These are phyloP conservation scores for Physcia stellaris DNA, from an alignment of 495 filamentous ascomycete species.

Conservation along the genomic window DNA sequence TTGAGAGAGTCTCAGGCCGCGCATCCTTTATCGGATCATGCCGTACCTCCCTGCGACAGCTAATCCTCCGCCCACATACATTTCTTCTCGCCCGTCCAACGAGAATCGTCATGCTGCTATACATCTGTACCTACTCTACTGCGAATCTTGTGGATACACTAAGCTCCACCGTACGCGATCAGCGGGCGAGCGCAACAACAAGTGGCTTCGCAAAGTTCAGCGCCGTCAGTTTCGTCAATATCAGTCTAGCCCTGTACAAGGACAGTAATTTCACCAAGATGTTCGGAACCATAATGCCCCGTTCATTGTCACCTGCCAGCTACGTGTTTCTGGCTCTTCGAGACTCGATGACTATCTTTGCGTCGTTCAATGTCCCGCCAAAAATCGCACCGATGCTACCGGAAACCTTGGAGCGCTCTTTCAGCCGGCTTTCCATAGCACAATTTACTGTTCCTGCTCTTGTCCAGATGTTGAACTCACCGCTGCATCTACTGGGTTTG, in stretches of 20 bases:
- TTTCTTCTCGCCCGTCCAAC: constrained; percentile 19
- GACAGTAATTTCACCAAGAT: constrained; percentile 24
- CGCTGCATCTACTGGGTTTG: constrained; percentile 23
- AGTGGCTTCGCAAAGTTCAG: constrained; percentile 12
- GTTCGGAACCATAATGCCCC: constrained; percentile 15
- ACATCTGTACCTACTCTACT: constrained; percentile 22
- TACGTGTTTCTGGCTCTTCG: constrained; percentile 16
- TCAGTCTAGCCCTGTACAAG: constrained; percentile 25
- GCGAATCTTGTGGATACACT: constrained; percentile 24
- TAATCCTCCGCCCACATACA: constrained; percentile 27
- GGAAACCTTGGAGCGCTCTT: constrained; percentile 10
- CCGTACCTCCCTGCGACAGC: constrained; percentile 41
- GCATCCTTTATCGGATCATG: constrained; percentile 34
- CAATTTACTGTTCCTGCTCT: constrained; percentile 22
- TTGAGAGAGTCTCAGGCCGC: constrained; percentile 20
- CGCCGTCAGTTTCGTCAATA: constrained; percentile 21
- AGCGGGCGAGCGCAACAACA: constrained; percentile 30
- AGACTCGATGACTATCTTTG: constrained; percentile 26
- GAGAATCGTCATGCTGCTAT: constrained; percentile 21
- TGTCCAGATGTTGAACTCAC: constrained; percentile 22
- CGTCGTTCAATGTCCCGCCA: constrained; percentile 24
- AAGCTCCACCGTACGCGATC: constrained; percentile 43
- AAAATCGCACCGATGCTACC: constrained; percentile 17
- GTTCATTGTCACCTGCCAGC: constrained; percentile 6
- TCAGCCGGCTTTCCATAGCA: constrained; percentile 19